Evolutionary conservation across 805 yeast genomes (phyloP).

Genomic region (Monosporozyma yasuniensis): DNA sequence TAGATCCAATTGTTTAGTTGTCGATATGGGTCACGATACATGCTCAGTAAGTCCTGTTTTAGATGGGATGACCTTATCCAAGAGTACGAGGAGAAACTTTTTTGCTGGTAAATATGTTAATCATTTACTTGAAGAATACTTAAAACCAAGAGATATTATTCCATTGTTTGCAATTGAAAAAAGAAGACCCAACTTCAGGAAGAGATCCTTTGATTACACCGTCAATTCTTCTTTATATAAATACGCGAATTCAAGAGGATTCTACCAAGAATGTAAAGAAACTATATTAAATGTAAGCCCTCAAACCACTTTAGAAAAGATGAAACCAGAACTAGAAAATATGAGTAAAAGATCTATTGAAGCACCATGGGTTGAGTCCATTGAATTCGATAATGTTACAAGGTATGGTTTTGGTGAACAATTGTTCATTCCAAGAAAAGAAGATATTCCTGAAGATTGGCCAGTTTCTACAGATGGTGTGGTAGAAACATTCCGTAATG

Average conservation of each 20-base stretch:
- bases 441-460: slow-evolving; percentile 31
- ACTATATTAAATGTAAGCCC: slow-evolving; percentile 43
- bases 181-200: slow-evolving; percentile 26
- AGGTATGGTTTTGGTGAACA: slow-evolving; percentile 60
- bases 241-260: slow-evolving; percentile 43
- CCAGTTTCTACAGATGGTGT: slow-evolving; percentile 44
- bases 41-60: slow-evolving; percentile 72
- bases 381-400: slow-evolving; percentile 48
- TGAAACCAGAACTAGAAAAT: slow-evolving; percentile 21
- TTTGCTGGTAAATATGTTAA: slow-evolving; percentile 62
- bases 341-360: slow-evolving; percentile 47
- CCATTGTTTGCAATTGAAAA: slow-evolving; percentile 27
- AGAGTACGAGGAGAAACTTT: slow-evolving; percentile 60
- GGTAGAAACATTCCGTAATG: slow-evolving; percentile 44
- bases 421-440: slow-evolving; percentile 54
- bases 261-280: slow-evolving; percentile 70
- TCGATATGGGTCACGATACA: slow-evolving; percentile 76
- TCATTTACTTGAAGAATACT: slow-evolving; percentile 20
- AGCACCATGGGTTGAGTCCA: slow-evolving; percentile 64
- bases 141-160: slow-evolving; percentile 29
- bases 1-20: slow-evolving; percentile 76
- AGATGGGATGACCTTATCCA: slow-evolving; percentile 69
- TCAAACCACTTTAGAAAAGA: slow-evolving; percentile 14
- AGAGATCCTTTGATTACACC: slow-evolving; percentile 17
- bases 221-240: slow-evolving; percentile 44